Evolutionary conservation across 257 asterid species (phyloP).

Genomic region (Scutellaria barbata): DNA sequence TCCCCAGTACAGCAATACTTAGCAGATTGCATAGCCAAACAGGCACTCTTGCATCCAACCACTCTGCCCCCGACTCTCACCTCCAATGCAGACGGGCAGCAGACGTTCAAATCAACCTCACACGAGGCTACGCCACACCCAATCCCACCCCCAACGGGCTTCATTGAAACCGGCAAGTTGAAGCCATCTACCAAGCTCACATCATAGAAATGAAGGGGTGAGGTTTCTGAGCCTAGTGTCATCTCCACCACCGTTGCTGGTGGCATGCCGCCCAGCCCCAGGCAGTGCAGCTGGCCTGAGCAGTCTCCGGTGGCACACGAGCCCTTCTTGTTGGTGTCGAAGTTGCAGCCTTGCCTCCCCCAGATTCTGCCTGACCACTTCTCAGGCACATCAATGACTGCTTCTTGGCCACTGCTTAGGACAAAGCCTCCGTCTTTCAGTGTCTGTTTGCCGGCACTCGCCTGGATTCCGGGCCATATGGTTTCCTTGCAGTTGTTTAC

Average conservation of each 20-base stretch:
- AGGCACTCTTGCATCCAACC: constrained; percentile 93
- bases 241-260: constrained; percentile 98
- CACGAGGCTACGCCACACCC: constrained; percentile 92
- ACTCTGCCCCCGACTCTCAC: constrained; percentile 67
- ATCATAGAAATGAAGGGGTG: constrained; percentile 84
- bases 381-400: constrained; percentile 62
- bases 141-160: constrained; percentile 86
- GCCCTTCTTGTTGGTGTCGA: constrained; percentile 60
- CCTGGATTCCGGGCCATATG: constrained; percentile 90
- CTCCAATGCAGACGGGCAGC: constrained; percentile 92
- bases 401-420: constrained; percentile 65
- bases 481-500: constrained; percentile 89
- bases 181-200: constrained; percentile 93
- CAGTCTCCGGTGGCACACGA: constrained; percentile 88
- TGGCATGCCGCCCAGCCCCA: constrained; percentile 73
- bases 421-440: constrained; percentile 75
- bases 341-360: constrained; percentile 77
- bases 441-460: constrained; percentile 70
- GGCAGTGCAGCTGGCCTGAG: constrained; percentile 63
- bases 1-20: constrained; percentile 91
- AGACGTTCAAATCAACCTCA: constrained; percentile 69
- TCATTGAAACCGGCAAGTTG: constrained; percentile 88
- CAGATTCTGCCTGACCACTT: constrained; percentile 95
- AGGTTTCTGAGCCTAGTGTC: constrained; percentile 74
- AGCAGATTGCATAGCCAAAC: constrained; percentile 85